A percentile compares a stretch with the other conserved stretches of the same genome.
These are phyloP conservation scores for Knoxia roxburghii DNA, from an alignment of 257 asterid species.

Conservation along the genomic window DNA sequence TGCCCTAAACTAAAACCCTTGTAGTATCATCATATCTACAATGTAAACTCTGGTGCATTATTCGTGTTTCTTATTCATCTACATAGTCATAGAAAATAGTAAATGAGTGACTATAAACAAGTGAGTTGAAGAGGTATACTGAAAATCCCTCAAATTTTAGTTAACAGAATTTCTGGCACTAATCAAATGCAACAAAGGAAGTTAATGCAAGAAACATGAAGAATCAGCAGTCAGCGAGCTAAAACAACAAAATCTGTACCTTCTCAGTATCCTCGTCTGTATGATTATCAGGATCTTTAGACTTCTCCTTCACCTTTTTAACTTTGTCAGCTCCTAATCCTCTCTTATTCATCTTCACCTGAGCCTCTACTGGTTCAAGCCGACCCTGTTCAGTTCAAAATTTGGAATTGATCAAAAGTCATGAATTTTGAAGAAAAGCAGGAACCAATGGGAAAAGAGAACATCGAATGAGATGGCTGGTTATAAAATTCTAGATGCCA, in stretches of 20 bases:
- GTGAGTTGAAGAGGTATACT: not conserved
- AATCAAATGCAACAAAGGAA: not conserved
- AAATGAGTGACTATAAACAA: not conserved
- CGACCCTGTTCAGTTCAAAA: conserved; percentile 57
- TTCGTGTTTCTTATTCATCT: not conserved
- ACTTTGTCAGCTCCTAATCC: conserved; percentile 85
- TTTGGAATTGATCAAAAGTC: not conserved
- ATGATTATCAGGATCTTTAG: conserved; percentile 9
- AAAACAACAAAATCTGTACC: conserved; percentile 30
- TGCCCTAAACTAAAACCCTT: not conserved
- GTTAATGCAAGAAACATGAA: not conserved
- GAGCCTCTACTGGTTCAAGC: conserved; percentile 72
- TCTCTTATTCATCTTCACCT: conserved; percentile 63
- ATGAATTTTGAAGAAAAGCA: not conserved
- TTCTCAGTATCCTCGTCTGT: conserved; percentile 25
- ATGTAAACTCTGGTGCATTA: not conserved
- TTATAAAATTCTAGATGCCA: not conserved
- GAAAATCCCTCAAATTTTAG: not conserved
- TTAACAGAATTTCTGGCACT: not conserved
- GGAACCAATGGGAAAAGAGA: not conserved
- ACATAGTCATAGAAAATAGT: not conserved
- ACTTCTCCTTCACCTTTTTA: conserved; percentile 31
- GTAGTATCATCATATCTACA: not conserved
- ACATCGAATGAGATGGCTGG: not conserved
- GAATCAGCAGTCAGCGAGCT: not conserved